Base-by-base conservation (phyloP, 139 green algal species). In the Yamagishiella unicocca region DNA sequence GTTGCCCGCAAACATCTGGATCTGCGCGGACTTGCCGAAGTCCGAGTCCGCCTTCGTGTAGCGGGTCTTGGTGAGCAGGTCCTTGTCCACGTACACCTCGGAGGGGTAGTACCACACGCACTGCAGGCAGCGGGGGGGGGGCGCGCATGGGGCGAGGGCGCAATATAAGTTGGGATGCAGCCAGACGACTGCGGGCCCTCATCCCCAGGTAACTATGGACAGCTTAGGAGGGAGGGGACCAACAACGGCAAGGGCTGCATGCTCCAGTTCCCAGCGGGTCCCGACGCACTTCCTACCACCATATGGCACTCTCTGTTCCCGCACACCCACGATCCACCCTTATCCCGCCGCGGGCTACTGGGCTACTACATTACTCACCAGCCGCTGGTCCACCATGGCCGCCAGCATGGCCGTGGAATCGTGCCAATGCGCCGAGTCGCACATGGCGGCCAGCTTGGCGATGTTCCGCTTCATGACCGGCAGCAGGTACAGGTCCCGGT, bases 71-170 rank as follows among this genome's bases (percentile, higher is more conserved):
- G 53, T 43, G 42, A 96, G 85, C 35, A 98, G 89, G 64, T 96
- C 95, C 40, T 85, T 87, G 89, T 97, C 94, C 25, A 94, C 88
- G 87, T 91, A 96, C 43, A 93, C 90, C 42, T 92, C 91, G 31
- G 92, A 89, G n/a, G 95, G 94, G 86, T 95, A 94, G 87, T 96
- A 96, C 95, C 95, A 97, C 38, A 96, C 89, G 33, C 90, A 90
- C 91, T 92, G 81, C 73, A 42, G 42, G 29, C 22, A 37, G 64
- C 64, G 12, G 25, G 17, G 64, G n/a, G n/a, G n/a, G n/a, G n/a
- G n/a, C n/a, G n/a, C n/a, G n/a, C n/a, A n/a, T n/a, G n/a, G n/a
- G n/a, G n/a, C n/a, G n/a, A n/a, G n/a, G n/a, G n/a, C n/a, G n/a
- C n/a, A n/a, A n/a, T n/a, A n/a, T n/a, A n/a, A n/a, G n/a, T n/a